Percentiles rank a stretch among this genome's conserved stretches.
Evolutionary conservation across 2,329 filamentous ascomycete genomes (phyloP).

Genomic region (Seiridium unicorne): DNA sequence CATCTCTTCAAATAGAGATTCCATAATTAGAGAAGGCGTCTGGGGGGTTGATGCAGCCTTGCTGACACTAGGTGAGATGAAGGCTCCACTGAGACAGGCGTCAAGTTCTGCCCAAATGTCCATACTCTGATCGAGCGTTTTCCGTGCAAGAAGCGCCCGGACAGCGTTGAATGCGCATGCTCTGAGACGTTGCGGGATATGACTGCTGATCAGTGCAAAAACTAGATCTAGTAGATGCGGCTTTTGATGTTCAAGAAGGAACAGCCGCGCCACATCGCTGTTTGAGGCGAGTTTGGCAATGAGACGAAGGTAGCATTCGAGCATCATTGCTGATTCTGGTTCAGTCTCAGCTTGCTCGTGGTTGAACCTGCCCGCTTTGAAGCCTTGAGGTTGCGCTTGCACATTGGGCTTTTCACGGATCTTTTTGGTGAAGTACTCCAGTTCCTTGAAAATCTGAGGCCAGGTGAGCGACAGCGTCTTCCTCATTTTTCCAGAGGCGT

Average conservation of each 20-base stretch:
- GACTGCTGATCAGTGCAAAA: constrained; percentile 75
- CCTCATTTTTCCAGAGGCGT: constrained; percentile 74
- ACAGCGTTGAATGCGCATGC: constrained; percentile 83
- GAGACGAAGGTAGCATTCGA: constrained; percentile 88
- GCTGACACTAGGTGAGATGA: constrained; percentile 25
- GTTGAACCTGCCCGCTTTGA: constrained; percentile 59
- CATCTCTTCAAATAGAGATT: constrained; percentile 71
- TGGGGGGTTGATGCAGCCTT: constrained; percentile 25
- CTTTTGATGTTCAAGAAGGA: constrained; percentile 64
- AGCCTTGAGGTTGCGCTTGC: constrained; percentile 46
- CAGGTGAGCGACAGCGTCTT: constrained; percentile 86
- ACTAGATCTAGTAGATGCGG: constrained; percentile 73
- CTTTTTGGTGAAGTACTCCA: constrained; percentile 79
- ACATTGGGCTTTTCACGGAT: constrained; percentile 69
- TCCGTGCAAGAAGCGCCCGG: constrained; percentile 72
- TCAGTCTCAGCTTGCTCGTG: constrained; percentile 74
- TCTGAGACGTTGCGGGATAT: constrained; percentile 72
- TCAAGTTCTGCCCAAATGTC: constrained; percentile 81
- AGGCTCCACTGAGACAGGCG: constrained; percentile 69
- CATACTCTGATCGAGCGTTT: constrained; percentile 64
- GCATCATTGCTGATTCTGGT: constrained; percentile 92
- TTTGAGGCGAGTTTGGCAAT: constrained; percentile 78
- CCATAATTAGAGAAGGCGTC: constrained; percentile 39
- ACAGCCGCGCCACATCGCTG: constrained; percentile 70
- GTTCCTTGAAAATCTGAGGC: constrained; percentile 87